Conservation (phyloP, 306 rosid genomes). For the Malus asiatica region DNA sequence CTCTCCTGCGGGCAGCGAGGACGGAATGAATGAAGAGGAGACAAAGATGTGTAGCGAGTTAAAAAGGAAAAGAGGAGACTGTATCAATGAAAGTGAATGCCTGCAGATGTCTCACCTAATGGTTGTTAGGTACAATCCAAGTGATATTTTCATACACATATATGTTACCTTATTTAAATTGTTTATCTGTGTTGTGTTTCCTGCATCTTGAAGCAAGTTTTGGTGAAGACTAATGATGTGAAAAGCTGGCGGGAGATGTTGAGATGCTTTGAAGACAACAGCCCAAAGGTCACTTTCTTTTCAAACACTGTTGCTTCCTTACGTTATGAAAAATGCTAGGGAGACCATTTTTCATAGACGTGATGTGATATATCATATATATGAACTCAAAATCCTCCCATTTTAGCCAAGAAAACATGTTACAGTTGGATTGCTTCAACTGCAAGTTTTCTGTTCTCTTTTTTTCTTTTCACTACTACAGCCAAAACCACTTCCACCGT, state of each 20-base stretch:
- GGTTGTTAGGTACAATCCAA: conserved; percentile 6
- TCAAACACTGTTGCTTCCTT: neutral
- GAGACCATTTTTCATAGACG: too few relatives aligned
- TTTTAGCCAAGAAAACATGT: neutral
- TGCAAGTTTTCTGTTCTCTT: neutral
- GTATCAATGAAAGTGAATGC: neutral
- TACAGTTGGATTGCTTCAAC: neutral
- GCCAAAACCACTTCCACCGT: neutral
- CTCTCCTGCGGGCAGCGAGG: neutral
- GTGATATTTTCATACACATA: neutral
- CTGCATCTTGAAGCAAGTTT: conserved; percentile 28
- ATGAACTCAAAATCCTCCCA: neutral
- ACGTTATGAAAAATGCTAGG: neutral
- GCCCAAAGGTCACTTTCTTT: neutral
- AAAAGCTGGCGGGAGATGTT: conserved; percentile 22
- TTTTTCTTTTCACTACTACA: neutral
- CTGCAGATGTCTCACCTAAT: conserved; percentile 6
- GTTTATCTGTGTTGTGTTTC: neutral
- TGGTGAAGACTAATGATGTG: neutral
- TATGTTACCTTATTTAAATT: neutral
- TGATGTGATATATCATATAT: neutral
- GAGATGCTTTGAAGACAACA: conserved; percentile 8
- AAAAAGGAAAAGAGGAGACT: neutral
- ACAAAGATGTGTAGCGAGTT: neutral
- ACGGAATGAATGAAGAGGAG: neutral